Evolutionary conservation across 2,329 filamentous ascomycete genomes (phyloP), one percentile per base, ranked within the genome.

Genomic region (Pseudogymnoascus sp.): DNA sequence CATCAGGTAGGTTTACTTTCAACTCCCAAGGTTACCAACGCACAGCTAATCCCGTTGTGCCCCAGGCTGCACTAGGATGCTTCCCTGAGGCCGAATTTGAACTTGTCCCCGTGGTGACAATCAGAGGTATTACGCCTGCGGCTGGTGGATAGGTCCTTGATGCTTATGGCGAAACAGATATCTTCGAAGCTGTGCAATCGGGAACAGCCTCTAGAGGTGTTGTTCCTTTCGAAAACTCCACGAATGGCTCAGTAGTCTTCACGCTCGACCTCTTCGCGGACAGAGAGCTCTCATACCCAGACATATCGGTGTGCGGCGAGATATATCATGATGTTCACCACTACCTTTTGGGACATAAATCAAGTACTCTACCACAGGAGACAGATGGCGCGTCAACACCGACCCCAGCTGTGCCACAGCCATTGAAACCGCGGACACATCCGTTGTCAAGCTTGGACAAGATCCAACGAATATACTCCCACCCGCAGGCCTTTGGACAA

Each of bases 401-500:
- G 64, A 83, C 82, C 4, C 80, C 81, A n/a, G 72, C 72, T 15
- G 74, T 75, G 48, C 81, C 80, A 2, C 72, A 69, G 45, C 79
- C 78, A 13, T 68, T 69, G n/a, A 75, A 75, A 67, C 79, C 79
- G 27, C 74, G 74, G 65, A 73, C 77, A 39, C 75, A 75, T 65
- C 84, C 86, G 2, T 68, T 81, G 39, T 69, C 72, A 60, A 76
- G 77, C 65, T 74, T 92, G 65, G 74, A 77, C 61, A 80, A 87
- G 68, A 82, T 97, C 69, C 83, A 81, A 68, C 87, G 87, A 70
- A 75, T 99, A 40, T 96, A 96, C 77, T 94, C 90, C 25, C 94
- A 99, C 75, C 92, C 93, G 8, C 94, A 99, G 75, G 94, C 92
- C 29, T 96, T 94, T 80, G 92, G 92, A 27, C 94, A 99, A 76